Evolutionary conservation across 2,329 filamentous ascomycete genomes (phyloP), one percentile per base, ranked within the genome.

Genomic region (Fusarium compactum): DNA sequence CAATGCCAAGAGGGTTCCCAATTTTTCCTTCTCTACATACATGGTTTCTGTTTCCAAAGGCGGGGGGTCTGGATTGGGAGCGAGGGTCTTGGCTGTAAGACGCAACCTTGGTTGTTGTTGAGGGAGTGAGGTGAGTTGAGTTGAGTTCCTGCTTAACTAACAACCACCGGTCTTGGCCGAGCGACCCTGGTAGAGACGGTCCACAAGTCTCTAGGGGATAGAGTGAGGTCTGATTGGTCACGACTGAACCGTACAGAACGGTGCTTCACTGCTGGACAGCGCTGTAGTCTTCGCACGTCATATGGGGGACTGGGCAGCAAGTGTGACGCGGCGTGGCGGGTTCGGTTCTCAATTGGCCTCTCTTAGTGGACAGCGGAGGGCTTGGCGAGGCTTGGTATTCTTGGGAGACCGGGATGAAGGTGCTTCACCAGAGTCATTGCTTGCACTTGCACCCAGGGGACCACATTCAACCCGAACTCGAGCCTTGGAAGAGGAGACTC

Each of bases 261-360:
- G 69, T 70, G 62, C 30, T 56, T 32, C 15, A 50, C 45, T 64
- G 40, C 41, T 58, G 29, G 32, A 62, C 58, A 16, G 68, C 66
- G 52, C 46, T 70, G 27, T 53, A 67, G 51, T 40, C 62, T 69
- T 60, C 59, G 69, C 68, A 74, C 73, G 69, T 72, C 72, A 74
- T 71, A 6, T 64, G 58, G 62, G 54, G 61, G 57, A 66, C 60
- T 69, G 56, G 52, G 53, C 40, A 65, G 67, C 46, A 72, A 48
- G 58, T 71, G 69, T 75, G 69, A 72, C 72, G 71, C 72, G 72
- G 72, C 72, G 71, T 75, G 69, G 71, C 72, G 72, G 69, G 60
- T 60, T 72, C 64, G 73, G 71, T 53, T 52, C 62, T 59, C 69
- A 72, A 65, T 72, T 67, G 58, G 44, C 62, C 40, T 62, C 67